Conservation (phyloP, 352 stramenopile genomes). For the Globisporangium nagaii region DNA sequence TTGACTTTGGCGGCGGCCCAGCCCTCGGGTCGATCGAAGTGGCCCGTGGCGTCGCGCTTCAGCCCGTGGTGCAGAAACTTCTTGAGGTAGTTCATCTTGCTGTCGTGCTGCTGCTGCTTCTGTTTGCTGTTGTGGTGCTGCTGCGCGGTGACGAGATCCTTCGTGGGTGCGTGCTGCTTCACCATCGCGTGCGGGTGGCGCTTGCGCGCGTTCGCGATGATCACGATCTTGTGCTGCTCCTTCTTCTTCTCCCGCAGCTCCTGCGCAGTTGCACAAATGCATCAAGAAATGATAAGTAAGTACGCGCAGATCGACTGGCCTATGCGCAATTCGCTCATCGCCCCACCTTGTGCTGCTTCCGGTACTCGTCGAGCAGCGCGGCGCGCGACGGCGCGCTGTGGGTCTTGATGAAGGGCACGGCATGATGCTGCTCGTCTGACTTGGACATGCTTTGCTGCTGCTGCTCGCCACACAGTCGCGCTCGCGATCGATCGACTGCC, state of each 20-base stretch:
- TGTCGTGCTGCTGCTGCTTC: constrained; percentile 10
- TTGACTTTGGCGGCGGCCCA: constrained; percentile 56
- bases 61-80: constrained; percentile 32
- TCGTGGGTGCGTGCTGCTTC: constrained; percentile 17
- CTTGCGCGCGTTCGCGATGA: constrained; percentile 43
- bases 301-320: not conserved
- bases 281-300: not conserved
- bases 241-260: constrained; percentile 37
- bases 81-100: constrained; percentile 23
- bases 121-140: not conserved
- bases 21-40: constrained; percentile 31
- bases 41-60: constrained; percentile 15
- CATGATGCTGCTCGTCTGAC: constrained; percentile 2
- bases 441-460: constrained; percentile 3
- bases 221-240: constrained; percentile 51
- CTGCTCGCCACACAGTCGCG: not conserved
- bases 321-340: no score
- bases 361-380: constrained; percentile 44
- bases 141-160: not conserved
- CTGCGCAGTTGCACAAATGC: constrained; percentile 12
- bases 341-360: constrained; percentile 33
- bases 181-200: constrained; percentile 34
- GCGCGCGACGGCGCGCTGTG: constrained; percentile 15
- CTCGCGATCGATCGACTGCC: not conserved
- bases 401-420: not conserved